A percentile compares a stretch with the other conserved stretches of the same genome.
These are phyloP conservation scores for Euphorbia peplus DNA, from an alignment of 345 rosid genomes.

Conservation along the genomic window DNA sequence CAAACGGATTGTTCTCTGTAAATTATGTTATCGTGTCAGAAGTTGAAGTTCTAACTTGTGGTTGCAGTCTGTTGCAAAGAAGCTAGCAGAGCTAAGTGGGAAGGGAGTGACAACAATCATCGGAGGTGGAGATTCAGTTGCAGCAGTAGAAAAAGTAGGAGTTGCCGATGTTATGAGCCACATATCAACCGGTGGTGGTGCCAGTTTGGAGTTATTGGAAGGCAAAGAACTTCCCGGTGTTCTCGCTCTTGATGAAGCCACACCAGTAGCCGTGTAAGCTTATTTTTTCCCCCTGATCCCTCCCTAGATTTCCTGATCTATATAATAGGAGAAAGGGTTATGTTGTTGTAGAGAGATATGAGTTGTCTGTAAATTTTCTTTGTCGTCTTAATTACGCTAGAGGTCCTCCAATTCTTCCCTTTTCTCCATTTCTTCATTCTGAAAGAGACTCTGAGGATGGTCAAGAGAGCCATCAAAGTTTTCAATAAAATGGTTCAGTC, in stretches of 20 bases:
- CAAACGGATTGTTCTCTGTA: too few species aligned
- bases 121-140: constrained; percentile 90
- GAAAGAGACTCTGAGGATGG: constrained; percentile 5
- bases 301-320: neutral
- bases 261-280: constrained; percentile 43
- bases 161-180: constrained; percentile 81
- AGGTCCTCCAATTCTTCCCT: neutral
- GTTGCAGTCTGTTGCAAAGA: constrained; percentile 77
- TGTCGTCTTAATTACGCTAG: constrained; percentile 4
- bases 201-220: constrained; percentile 84
- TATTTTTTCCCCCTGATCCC: constrained; percentile 3
- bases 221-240: constrained; percentile 88
- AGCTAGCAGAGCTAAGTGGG: constrained; percentile 81
- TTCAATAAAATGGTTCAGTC: constrained; percentile 15
- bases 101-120: constrained; percentile 81
- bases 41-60: neutral
- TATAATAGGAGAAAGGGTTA: constrained; percentile 7
- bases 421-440: constrained; percentile 2
- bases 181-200: constrained; percentile 92
- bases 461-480: constrained; percentile 1
- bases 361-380: constrained; percentile 19
- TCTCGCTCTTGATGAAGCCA: constrained; percentile 72
- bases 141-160: constrained; percentile 77
- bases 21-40: too few species aligned
- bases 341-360: constrained; percentile 9